These are phyloP conservation scores for Aspergillus sclerotiicarbonarius DNA, from an alignment of 495 filamentous ascomycete genomes.

Conservation along the genomic window DNA sequence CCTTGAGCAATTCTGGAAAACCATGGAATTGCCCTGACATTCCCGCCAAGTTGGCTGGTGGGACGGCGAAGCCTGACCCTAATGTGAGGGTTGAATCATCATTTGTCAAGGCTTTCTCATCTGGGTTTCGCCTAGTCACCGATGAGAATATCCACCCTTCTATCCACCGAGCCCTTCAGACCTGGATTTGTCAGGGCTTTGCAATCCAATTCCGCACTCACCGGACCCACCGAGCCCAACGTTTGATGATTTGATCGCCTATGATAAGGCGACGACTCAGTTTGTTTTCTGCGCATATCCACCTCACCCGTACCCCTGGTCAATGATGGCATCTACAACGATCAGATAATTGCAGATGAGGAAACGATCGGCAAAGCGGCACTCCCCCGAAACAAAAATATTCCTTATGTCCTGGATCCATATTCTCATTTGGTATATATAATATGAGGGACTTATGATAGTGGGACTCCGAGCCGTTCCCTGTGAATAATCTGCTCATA, in stretches of 20 bases:
- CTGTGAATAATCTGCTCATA: background rate
- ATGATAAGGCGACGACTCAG: background rate
- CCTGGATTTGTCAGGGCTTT: constrained; percentile 3
- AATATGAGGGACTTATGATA: background rate
- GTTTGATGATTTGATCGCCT: background rate
- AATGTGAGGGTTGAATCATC: background rate
- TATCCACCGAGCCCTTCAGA: background rate
- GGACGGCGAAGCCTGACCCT: background rate
- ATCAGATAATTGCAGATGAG: background rate
- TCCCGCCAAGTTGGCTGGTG: background rate
- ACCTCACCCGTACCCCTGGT: background rate
- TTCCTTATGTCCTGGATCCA: background rate
- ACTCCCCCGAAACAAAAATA: background rate
- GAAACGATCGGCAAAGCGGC: background rate
- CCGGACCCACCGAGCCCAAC: background rate
- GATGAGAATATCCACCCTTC: background rate
- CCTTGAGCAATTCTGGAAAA: too few species aligned
- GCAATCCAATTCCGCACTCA: background rate
- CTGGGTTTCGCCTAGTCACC: background rate
- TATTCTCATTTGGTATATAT: background rate
- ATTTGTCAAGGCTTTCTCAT: background rate
- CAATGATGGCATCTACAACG: background rate
- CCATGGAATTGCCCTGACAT: too few species aligned
- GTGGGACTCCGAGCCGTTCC: background rate
- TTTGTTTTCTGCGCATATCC: background rate